Base-by-base conservation (phyloP, 1,139 yeast genomes). In the Saccharomyces hybrid region DNA sequence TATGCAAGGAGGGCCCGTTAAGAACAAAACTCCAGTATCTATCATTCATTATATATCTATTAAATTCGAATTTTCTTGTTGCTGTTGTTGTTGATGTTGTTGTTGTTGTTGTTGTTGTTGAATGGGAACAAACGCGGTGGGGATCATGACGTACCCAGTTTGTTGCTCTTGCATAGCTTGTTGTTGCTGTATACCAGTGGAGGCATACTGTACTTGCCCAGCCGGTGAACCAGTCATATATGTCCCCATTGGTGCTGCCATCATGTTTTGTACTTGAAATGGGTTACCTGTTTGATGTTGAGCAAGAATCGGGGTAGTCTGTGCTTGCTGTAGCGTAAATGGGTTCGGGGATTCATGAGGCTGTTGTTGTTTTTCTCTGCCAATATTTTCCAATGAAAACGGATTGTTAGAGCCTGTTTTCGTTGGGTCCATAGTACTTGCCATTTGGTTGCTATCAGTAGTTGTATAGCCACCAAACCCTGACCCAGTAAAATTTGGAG, bases 391-490 rank as follows among this genome's bases (percentile, higher is more conserved):
- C 2, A 56, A 48, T 5, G 55, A 50, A 57, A 64, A 68, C 24
- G 73, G 71, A 50, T 69, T 71, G n/a, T 71, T 68, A 24, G 47
- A 46, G 6, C 47, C 49, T 7, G 53, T 47, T 11, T 64, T 65
- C 14, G 66, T 62, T 1, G 61, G 53, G 8, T 51, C 50, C 19
- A 29, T 14, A 11, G 32, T 28, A 50, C 42, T 54, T 31, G 57
- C 32, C 26, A 38, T 19, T 38, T 21, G n/a, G 24, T 38, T 16
- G 24, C 19, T 38, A 5, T 38, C 24, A 26, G n/a, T 19, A 19
- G 44, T 9, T 11, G 44, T 38, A 63, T 78, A 78, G 3, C 83
- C 83, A 16, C 84, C 84, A 68, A 80, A 80, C 0, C 86, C 86
- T 47, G 76, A 75, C 9, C 86, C 86, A 14, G 86, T 81, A 59